These are phyloP conservation scores for Smithsoniella earleae DNA, from an alignment of 163 green algal genomes.

Conservation along the genomic window DNA sequence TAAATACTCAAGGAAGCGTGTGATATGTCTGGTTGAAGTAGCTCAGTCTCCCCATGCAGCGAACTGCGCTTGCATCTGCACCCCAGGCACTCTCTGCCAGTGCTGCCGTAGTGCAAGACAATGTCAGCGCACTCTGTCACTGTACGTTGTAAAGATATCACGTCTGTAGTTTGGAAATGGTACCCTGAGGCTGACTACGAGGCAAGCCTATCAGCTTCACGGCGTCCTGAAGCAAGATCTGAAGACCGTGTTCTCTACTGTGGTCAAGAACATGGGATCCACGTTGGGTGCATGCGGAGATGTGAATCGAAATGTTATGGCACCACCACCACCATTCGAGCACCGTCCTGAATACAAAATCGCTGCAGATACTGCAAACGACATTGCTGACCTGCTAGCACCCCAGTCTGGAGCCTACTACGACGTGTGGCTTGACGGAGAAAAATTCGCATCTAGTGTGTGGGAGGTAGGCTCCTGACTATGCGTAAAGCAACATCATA, in stretches of 20 bases:
- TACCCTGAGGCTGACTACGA: slow-evolving; percentile 92
- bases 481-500: too few species aligned
- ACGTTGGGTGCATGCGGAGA: slow-evolving; percentile 96
- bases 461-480: too few species aligned
- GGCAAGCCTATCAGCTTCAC: slow-evolving; percentile 97
- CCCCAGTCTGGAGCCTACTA: slow-evolving; percentile 97
- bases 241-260: slow-evolving; percentile 93
- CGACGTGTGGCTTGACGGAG: slow-evolving; percentile 97
- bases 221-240: slow-evolving; percentile 96
- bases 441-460: slow-evolving; percentile 78
- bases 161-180: slow-evolving; percentile 86
- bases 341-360: slow-evolving; percentile 76
- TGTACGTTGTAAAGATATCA: too few species aligned
- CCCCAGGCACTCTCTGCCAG: too few species aligned
- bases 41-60: too few species aligned
- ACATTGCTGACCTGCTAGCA: slow-evolving; percentile 93
- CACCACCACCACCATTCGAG: slow-evolving; percentile 65
- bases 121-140: too few species aligned
- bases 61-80: too few species aligned
- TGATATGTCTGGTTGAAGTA: too few species aligned
- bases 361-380: slow-evolving; percentile 68
- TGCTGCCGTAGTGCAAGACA: too few species aligned
- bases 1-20: too few species aligned
- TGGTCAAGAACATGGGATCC: slow-evolving; percentile 97
- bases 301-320: slow-evolving; percentile 95